These are phyloP conservation scores for Flaveria floridana DNA, from an alignment of 140 eudicot species.

Conservation along the genomic window DNA sequence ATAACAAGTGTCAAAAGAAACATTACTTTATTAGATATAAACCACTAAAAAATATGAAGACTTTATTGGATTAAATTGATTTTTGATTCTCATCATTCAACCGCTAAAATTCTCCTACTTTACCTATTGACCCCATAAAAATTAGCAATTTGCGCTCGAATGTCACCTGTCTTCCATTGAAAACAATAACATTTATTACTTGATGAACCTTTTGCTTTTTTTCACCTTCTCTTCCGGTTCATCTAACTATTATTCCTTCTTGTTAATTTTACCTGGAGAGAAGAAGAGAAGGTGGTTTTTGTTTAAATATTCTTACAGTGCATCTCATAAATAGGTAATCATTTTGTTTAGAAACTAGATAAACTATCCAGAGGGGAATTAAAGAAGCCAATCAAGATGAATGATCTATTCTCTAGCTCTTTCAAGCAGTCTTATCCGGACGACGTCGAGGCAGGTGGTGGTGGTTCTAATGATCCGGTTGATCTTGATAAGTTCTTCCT, in stretches of 20 bases:
- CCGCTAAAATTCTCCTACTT: conserved; percentile 28
- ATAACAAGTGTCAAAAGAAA: no score
- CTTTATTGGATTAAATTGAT: conserved; percentile 6
- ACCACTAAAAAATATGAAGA: conserved; percentile 8
- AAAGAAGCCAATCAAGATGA: conserved; percentile 31
- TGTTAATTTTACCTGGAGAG: conserved; percentile 27
- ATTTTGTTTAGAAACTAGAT: conserved; percentile 30
- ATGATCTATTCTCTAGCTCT: conserved; percentile 45
- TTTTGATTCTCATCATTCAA: neutral
- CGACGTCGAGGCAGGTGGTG: conserved; percentile 45
- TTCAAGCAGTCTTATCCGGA: conserved; percentile 36
- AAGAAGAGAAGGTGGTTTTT: conserved; percentile 37
- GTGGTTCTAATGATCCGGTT: conserved; percentile 32
- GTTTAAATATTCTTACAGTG: neutral
- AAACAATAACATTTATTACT: conserved; percentile 25
- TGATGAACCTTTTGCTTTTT: conserved; percentile 22
- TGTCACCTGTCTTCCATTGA: conserved; percentile 23
- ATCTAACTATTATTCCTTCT: conserved; percentile 11
- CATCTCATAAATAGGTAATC: neutral
- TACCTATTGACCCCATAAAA: conserved; percentile 28
- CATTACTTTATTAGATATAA: neutral
- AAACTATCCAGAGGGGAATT: neutral
- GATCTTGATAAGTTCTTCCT: conserved; percentile 63
- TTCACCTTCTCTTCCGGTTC: conserved; percentile 40
- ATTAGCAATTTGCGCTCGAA: conserved; percentile 11